Evolutionary conservation across 768 basidiomycete genomes (phyloP).

Genomic region (Agaricus subrufescens): DNA sequence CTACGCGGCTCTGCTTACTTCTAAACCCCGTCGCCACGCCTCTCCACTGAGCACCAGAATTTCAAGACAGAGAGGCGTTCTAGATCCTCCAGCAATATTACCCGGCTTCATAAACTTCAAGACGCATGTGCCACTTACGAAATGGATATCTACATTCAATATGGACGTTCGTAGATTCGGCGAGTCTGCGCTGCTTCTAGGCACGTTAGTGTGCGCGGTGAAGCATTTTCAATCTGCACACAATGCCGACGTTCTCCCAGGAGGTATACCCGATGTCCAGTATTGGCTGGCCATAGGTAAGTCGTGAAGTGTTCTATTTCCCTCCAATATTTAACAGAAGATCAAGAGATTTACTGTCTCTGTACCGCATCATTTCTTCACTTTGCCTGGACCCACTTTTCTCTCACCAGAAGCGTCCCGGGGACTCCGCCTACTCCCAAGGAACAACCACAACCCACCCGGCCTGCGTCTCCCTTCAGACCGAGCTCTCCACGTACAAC

Average conservation of each 20-base stretch:
- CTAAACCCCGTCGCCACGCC: slow-evolving; percentile 7
- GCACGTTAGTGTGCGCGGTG: slow-evolving; percentile 54
- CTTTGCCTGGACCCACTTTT: slow-evolving; percentile 55
- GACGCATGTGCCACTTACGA: slow-evolving; percentile 38
- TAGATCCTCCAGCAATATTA: slow-evolving; percentile 30
- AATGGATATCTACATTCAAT: slow-evolving; percentile 40
- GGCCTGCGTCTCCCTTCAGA: slow-evolving; percentile 14
- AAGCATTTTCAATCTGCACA: slow-evolving; percentile 33
- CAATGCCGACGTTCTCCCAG: slow-evolving; percentile 22
- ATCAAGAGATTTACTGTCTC: slow-evolving; percentile 54
- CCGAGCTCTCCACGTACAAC: slow-evolving; percentile 37
- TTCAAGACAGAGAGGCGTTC: not conserved
- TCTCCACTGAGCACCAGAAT: slow-evolving; percentile 5
- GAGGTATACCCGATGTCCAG: slow-evolving; percentile 24
- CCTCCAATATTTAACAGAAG: slow-evolving; percentile 6
- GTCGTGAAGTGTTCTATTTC: slow-evolving; percentile 1
- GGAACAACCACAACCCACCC: slow-evolving; percentile 13
- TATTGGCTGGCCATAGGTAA: slow-evolving; percentile 51
- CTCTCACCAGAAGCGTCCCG: slow-evolving; percentile 27
- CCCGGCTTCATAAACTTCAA: slow-evolving; percentile 44
- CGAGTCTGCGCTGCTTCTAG: slow-evolving; percentile 63
- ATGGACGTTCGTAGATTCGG: slow-evolving; percentile 59
- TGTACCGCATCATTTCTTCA: slow-evolving; percentile 53
- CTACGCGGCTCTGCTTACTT: slow-evolving; percentile 18
- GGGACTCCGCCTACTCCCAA: slow-evolving; percentile 12